These are phyloP conservation scores for Paramecium octaurelia DNA, from an alignment of 73 alveolate genomes.

Conservation along the genomic window DNA sequence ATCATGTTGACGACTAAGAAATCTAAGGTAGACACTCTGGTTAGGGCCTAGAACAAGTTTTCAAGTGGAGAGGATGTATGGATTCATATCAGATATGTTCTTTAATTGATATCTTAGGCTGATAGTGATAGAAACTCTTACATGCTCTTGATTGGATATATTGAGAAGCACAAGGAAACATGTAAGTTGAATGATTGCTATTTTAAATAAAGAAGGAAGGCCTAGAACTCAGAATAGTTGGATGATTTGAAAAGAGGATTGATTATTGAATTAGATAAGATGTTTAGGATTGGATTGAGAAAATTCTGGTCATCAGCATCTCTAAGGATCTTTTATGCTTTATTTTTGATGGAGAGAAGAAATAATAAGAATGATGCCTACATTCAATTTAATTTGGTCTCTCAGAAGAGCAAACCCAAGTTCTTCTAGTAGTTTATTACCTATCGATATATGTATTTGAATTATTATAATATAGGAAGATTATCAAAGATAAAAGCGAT, in stretches of 20 bases:
- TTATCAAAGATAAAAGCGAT: slow-evolving; percentile 9
- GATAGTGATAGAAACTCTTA: slow-evolving; percentile 79
- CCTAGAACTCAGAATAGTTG: slow-evolving; percentile 15
- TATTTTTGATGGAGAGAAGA: slow-evolving; percentile 88
- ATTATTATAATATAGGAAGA: slow-evolving; percentile 20
- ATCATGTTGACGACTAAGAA: slow-evolving; percentile 76
- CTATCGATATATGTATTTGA: slow-evolving; percentile 35
- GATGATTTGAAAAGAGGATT: slow-evolving; percentile 32
- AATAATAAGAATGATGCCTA: slow-evolving; percentile 63
- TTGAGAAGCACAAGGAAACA: slow-evolving; percentile 85
- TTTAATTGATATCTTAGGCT: slow-evolving; percentile 72
- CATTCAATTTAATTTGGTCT: neutral
- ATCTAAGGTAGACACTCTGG: slow-evolving; percentile 71
- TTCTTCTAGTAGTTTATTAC: slow-evolving; percentile 45
- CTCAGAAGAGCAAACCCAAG: neutral
- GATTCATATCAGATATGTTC: slow-evolving; percentile 79
- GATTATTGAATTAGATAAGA: slow-evolving; percentile 73
- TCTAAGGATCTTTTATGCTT: slow-evolving; percentile 83
- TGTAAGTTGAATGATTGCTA: slow-evolving; percentile 85
- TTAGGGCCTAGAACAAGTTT: slow-evolving; percentile 79
- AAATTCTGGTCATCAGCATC: slow-evolving; percentile 88
- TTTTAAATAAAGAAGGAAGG: slow-evolving; percentile 68
- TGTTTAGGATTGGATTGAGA: slow-evolving; percentile 80
- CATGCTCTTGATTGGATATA: slow-evolving; percentile 86
- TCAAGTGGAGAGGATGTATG: slow-evolving; percentile 86